Conservation (phyloP, 805 yeast genomes). For the Cyberlindnera meyerae region DNA sequence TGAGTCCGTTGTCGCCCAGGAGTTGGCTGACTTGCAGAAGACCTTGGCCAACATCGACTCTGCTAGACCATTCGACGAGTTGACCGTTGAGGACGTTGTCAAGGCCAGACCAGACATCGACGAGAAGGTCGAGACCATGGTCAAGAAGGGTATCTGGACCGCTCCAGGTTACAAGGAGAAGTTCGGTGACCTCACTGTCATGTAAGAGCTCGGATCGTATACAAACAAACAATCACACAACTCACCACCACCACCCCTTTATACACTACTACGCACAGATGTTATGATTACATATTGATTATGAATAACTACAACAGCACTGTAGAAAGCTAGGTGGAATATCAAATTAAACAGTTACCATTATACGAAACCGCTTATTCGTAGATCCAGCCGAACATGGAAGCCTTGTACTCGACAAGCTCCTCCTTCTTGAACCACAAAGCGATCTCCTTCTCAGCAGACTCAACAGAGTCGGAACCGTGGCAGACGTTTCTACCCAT, state of each 20-base stretch:
- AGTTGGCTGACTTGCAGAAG: conserved; percentile 77
- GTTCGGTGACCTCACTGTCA: conserved; percentile 94
- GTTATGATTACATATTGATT: conserved; percentile 16
- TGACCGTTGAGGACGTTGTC: conserved; percentile 91
- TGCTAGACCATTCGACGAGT: conserved; percentile 96
- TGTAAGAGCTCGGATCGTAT: too few relatives aligned
- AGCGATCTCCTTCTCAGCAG: conserved; percentile 91
- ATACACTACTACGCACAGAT: conserved; percentile 13
- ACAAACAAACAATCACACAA: too few relatives aligned
- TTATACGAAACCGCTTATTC: conserved; percentile 48
- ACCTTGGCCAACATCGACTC: conserved; percentile 91
- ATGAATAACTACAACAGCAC: too few relatives aligned
- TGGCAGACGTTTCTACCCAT: conserved; percentile 99
- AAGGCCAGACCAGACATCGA: conserved; percentile 97
- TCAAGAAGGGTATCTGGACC: conserved; percentile 94
- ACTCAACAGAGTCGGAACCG: conserved; percentile 99
- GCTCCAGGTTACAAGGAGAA: conserved; percentile 98
- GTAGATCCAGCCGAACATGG: conserved; percentile 87
- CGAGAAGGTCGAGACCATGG: conserved; percentile 91
- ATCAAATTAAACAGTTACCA: too few relatives aligned
- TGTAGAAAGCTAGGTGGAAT: too few relatives aligned
- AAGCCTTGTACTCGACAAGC: conserved; percentile 85
- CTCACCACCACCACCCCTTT: conserved; percentile 1
- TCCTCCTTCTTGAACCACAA: conserved; percentile 99
- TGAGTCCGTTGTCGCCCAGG: conserved; percentile 81